These are phyloP conservation scores for Coelastrella sp. DNA, from an alignment of 139 green algal species.

Conservation along the genomic window DNA sequence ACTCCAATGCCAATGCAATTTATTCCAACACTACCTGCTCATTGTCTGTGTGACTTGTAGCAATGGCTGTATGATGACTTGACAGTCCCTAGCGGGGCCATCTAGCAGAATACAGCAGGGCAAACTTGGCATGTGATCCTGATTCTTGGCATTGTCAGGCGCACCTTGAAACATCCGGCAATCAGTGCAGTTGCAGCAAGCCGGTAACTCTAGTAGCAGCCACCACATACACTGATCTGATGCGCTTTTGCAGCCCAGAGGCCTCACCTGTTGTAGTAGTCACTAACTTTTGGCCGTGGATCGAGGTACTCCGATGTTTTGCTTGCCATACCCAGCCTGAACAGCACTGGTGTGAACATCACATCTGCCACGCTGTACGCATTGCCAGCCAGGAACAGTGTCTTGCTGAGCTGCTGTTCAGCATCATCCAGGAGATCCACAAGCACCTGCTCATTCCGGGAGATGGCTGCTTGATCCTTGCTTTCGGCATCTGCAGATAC, in stretches of 20 bases:
- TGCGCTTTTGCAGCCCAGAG: background rate
- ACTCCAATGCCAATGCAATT: too few relatives aligned
- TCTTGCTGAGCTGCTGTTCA: slow-evolving; percentile 27
- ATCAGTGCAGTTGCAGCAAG: background rate
- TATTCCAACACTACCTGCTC: too few relatives aligned
- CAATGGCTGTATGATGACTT: too few relatives aligned
- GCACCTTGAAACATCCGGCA: too few relatives aligned
- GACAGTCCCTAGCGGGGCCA: too few relatives aligned
- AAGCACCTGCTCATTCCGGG: slow-evolving; percentile 7
- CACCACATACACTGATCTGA: background rate
- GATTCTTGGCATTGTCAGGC: too few relatives aligned
- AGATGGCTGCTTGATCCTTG: background rate
- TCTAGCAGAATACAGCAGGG: too few relatives aligned
- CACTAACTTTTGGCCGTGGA: slow-evolving; percentile 22
- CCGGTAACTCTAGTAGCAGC: background rate
- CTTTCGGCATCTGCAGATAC: background rate
- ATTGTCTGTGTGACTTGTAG: too few relatives aligned
- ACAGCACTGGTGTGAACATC: slow-evolving; percentile 43
- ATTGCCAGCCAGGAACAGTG: slow-evolving; percentile 1
- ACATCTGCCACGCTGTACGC: slow-evolving; percentile 43
- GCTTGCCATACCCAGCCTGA: slow-evolving; percentile 37
- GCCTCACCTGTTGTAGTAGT: slow-evolving; percentile 41
- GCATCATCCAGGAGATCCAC: slow-evolving; percentile 11
- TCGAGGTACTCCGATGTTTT: slow-evolving; percentile 37
- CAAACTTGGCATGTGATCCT: too few relatives aligned